Evolutionary conservation across 176 grass and related monocot species (phyloP), one percentile per base, ranked within the genome.

Genomic region (Avena sativa): DNA sequence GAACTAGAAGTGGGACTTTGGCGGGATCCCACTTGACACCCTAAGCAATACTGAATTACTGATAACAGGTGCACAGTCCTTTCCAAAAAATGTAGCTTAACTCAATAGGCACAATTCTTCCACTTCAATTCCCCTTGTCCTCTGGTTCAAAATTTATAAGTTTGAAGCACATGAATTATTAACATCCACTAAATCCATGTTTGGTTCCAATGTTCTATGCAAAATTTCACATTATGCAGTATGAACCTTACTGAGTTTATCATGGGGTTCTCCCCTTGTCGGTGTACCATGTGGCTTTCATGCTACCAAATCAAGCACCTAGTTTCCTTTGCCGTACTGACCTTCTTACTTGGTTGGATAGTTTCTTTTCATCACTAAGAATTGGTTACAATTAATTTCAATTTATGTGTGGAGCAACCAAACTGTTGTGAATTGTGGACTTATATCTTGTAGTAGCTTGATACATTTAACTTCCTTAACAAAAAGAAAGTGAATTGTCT

Each of bases 331-430:
- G 16, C 64, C 6, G 5, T 79, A 10, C 23, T 71, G 48, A 32
- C 65, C n/a, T 68, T 69, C 61, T 78, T 38, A 40, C 14, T 83
- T 79, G 15, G n/a, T 59, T 79, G n/a, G 17, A n/a, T 49, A 34
- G 19, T 62, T 64, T 66, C 61, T 78, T 77, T 84, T n/a, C 69
- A 58, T 84, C 23, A 62, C 32, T 61, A 61, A 74, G 55, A 83
- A 73, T 11, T 59, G 52, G 52, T 9, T 72, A 21, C 38, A 40
- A 36, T 17, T 51, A 13, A 16, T 63, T 51, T 84, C 74, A 49
- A 84, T 64, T n/a, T 38, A 52, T 36, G 28, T 12, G 8, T 38
- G 59, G 44, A 53, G 14, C 46, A 52, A 40, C 44, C 5, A 12
- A 51, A n/a, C 23, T 50, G 30, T 36, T 59, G 10, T 50, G 50